Base-by-base conservation (phyloP, 139 green algal species). In the Chlamydomonas applanata region DNA sequence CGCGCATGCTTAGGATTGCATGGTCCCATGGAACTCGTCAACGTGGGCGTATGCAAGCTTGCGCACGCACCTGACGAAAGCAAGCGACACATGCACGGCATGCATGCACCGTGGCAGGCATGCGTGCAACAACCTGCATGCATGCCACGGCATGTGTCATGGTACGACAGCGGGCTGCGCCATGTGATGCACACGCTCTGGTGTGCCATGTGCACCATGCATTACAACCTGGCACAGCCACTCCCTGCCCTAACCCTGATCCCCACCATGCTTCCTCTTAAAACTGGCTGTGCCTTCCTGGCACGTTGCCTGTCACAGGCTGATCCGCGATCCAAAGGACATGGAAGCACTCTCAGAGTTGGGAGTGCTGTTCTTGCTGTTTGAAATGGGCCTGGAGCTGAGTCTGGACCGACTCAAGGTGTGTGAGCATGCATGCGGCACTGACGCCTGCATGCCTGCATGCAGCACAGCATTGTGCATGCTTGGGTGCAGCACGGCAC, bases 381-480 rank as follows among this genome's bases (percentile, higher is more conserved):
- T 98, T 82, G 95, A 98, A 74, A 98, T 98, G 93, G 95, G 95
- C 0, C 80, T 99, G 66, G 95, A 99, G 86, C 88, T 99, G 40
- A 93, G 85, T 1, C 59, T 97, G 24, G 92, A 95, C 71, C 87
- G 94, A 0, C 85, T 99, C 24, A 93, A 93, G 86, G 88, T 90
- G 32, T 5, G 57, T 63, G 54, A 54, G 45, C 45, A 16, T 13
- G 45, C 45, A 49, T 49, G 40, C 40, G 11, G 7, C 11, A 11
- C 40, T 49, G 7, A 7, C 40, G 11, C 40, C 11, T 49, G 40
- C 40, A 19, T 49, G 40, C 40, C 40, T 11, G 7, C 11, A 11
- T 49, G 40, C 40, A 49, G n/a, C n/a, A n/a, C n/a, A n/a, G n/a
- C 57, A 33, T 34, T 19, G 57, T 49, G 68, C 68, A 64, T 32